phyloP scores from a whole-genome alignment of 108 stramenopile species.

The Licmophora abbreviata region DNA sequence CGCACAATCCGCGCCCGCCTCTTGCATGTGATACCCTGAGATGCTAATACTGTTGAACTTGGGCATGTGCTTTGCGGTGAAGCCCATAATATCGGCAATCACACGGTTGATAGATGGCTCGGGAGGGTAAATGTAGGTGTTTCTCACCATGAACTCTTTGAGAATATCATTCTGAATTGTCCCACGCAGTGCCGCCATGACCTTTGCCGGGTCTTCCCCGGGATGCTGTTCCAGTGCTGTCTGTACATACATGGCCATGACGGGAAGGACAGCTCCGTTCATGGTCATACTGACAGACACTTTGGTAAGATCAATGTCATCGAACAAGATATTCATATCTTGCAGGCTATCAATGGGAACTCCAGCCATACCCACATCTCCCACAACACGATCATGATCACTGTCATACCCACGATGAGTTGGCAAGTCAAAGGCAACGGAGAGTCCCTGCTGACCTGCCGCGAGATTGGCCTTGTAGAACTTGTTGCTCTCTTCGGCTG shows the following conservation, averaged over 20 bases:
- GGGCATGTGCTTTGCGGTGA: constrained; percentile 90
- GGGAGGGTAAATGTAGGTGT: constrained; percentile 97
- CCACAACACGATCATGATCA: constrained; percentile 91
- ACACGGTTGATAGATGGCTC: constrained; percentile 80
- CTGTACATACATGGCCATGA: constrained; percentile 92
- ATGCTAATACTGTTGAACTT: constrained; percentile 96
- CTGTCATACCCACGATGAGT: constrained; percentile 98
- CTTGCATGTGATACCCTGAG: constrained; percentile 99
- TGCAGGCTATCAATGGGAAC: constrained; percentile 92
- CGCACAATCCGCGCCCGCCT: constrained; percentile 95
- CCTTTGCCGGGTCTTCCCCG: constrained; percentile 26
- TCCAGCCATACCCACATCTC: constrained; percentile 99
- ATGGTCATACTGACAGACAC: constrained; percentile 97
- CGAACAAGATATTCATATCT: constrained; percentile 96
- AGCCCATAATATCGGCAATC: constrained; percentile 93
- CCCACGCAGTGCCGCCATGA: constrained; percentile 63
- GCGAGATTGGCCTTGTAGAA: constrained; percentile 87
- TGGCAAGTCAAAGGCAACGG: constrained; percentile 95
- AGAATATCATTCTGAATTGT: constrained; percentile 99
- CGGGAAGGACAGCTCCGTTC: constrained; percentile 97
- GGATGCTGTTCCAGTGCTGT: constrained; percentile 76
- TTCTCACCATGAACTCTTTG: constrained; percentile 97
- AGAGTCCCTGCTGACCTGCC: constrained; percentile 93
- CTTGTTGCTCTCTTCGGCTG: constrained; percentile 94
- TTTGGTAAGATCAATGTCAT: constrained; percentile 91